phyloP scores from a whole-genome alignment of 2,329 filamentous ascomycete genomes.

The Pleoardoris graminearum region DNA sequence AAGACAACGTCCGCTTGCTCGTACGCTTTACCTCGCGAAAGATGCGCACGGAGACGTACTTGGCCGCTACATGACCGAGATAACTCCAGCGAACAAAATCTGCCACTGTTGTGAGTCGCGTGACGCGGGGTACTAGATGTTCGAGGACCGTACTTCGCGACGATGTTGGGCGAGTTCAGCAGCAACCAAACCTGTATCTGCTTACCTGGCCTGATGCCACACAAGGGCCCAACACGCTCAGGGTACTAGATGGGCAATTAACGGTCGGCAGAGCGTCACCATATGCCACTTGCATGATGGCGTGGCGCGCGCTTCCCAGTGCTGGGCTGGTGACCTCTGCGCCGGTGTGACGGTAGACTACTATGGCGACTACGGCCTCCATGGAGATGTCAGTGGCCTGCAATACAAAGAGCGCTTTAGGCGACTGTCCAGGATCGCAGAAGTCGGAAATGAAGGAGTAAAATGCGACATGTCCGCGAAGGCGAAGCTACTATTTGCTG shows the following conservation, averaged over 20 bases:
- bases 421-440: slow-evolving; percentile 61
- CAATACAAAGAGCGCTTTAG: slow-evolving; percentile 64
- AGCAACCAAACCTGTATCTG: too few species aligned
- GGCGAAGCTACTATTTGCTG: slow-evolving; percentile 69
- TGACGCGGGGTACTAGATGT: too few species aligned
- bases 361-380: slow-evolving; percentile 67
- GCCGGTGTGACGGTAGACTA: slow-evolving; percentile 69
- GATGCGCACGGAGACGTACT: slow-evolving; percentile 66
- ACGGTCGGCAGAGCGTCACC: slow-evolving; percentile 66
- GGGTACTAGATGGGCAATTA: background rate
- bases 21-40: slow-evolving; percentile 59
- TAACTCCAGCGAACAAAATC: slow-evolving; percentile 70
- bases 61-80: slow-evolving; percentile 67
- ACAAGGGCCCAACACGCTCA: background rate
- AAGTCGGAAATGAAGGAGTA: slow-evolving; percentile 69
- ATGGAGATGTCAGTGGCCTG: slow-evolving; percentile 62
- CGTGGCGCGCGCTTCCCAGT: slow-evolving; percentile 60
- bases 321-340: slow-evolving; percentile 64
- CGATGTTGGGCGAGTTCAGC: too few species aligned
- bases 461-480: slow-evolving; percentile 69
- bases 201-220: too few species aligned
- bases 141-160: too few species aligned
- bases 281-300: slow-evolving; percentile 67
- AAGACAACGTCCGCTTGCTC: slow-evolving; percentile 20
- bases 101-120: background rate